Evolutionary conservation across 192 early-diverging fungal genomes (phyloP), one percentile per base, ranked within the genome.

Genomic region (Obelidium mucronatum): DNA sequence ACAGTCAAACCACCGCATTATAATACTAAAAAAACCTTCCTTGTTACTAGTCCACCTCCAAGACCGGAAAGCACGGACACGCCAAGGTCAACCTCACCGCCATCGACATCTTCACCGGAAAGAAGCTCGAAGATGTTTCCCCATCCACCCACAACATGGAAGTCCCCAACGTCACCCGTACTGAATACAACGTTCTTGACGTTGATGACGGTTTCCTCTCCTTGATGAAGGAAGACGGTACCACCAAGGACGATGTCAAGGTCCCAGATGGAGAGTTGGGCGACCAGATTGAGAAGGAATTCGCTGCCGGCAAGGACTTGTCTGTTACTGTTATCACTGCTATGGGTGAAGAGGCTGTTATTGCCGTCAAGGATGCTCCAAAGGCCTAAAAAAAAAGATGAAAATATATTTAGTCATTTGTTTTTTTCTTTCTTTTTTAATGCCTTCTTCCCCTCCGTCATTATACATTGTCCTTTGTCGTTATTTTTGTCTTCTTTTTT

Each of bases 121-220:
- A 94, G 92, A 99, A 98, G 93, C 85, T 92, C 81, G 98, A 99
- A 88, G 98, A 99, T 86, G 84, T 99, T 79, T 99, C 97, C 79
- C 98, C 98, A 77, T 99, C 98, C 83, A 99, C 98, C 84, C 98
- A 99, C 92, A 99, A 99, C 91, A 97, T 99, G 94, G 94, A 98
- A 80, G 98, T 99, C 48, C 98, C 98, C 81, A 90, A 96, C 84
- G 92, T 99, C 78, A 80, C 59, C 78, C 94, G 95, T 87, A 86
- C 59, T 65, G 97, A 98, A 80, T 98, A 88, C 87, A 67, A 76
- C 4, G 90, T 99, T 74, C 68, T 97, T 76, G 90, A 95, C 85
- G 86, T 97, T 74, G 94, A 94, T 71, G 94, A 97, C 63, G 97
- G 90, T 78, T 96, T 92, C 92, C 83, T 98, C 37, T 90, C 89